Evolutionary conservation across 148 eudicot genomes (phyloP), one percentile per base, ranked within the genome.

Genomic region (Rhododendron mucronatum): DNA sequence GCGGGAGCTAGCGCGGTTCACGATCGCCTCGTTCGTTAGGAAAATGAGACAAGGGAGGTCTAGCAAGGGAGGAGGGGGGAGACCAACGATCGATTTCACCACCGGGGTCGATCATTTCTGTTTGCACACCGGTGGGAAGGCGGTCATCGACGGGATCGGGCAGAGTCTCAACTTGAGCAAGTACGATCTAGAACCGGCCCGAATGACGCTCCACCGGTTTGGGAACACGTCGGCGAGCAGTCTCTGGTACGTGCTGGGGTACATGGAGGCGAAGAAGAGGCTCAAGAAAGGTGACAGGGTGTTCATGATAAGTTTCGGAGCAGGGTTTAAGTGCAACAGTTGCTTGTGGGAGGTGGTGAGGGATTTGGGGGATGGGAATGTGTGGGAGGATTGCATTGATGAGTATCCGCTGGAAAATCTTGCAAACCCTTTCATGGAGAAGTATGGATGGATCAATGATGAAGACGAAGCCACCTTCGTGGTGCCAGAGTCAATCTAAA

Each of bases 181-280:
- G 80, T 73, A 84, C 55, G 90, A 91, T 28, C 47, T 91, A 45
- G 93, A 91, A 80, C 93, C 93, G 13, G 83, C 93, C 0, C 84
- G 89, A 23, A 91, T 91, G 93, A 88, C 93, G 12, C 89, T 91
- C 20, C 92, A 91, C 45, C 82, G 93, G 44, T 91, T 86, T 61
- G 93, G 92, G 3, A 91, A 91, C 91, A 91, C 93, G 16, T 90
- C 93, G 48, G 93, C 93, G 7, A 82, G 90, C 83, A 89, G 92
- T 45, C 87, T 91, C 0, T 91, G 91, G 92, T 91, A 91, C 44
- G 92, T 91, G 78, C 80, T 91, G 53, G 92, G 90, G 33, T 91
- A 91, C 80, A 91, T 88, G 92, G 91, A 91, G 88, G 85, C 93
- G 37, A 91, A 91, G 80, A 84, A 87, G 88, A 90, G 93, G 83